Conservation (phyloP, 2,329 filamentous ascomycete genomes). For the Colletotrichum lini region DNA sequence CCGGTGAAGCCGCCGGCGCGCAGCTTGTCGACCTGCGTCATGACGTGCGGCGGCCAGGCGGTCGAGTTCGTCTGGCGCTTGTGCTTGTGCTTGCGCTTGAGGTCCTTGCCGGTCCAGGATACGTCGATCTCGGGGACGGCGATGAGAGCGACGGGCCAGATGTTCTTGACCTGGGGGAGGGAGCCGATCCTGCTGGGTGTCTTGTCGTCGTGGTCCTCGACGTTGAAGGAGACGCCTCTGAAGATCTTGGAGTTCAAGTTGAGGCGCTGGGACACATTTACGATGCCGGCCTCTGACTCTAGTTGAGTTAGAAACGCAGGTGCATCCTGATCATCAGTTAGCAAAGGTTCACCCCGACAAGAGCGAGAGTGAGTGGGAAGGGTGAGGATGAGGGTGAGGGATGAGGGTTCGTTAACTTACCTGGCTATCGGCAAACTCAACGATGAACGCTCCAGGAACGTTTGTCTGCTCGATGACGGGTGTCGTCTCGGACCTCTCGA, state of each 20-base stretch:
- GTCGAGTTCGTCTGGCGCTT: slow-evolving; percentile 48
- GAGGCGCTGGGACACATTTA: slow-evolving; percentile 43
- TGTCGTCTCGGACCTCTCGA: not conserved
- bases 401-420: slow-evolving; percentile 49
- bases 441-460: slow-evolving; percentile 67
- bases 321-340: slow-evolving; percentile 15
- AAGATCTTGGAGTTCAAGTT: slow-evolving; percentile 45
- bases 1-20: slow-evolving; percentile 63
- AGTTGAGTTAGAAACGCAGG: slow-evolving; percentile 37
- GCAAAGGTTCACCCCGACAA: too few species aligned
- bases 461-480: slow-evolving; percentile 38
- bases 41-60: slow-evolving; percentile 64
- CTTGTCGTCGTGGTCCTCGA: slow-evolving; percentile 61
- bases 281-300: slow-evolving; percentile 25
- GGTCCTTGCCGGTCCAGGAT: slow-evolving; percentile 55
- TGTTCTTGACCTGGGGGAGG: slow-evolving; percentile 61
- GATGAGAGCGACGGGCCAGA: slow-evolving; percentile 64
- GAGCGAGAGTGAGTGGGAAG: too few species aligned
- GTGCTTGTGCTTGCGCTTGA: not conserved
- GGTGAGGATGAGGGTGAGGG: too few species aligned
- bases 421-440: slow-evolving; percentile 66
- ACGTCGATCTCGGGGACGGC: slow-evolving; percentile 58
- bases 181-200: slow-evolving; percentile 57
- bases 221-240: slow-evolving; percentile 67
- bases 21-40: slow-evolving; percentile 70